Evolutionary conservation across 2,329 filamentous ascomycete genomes (phyloP), one percentile per base, ranked within the genome.

Genomic region (Fusarium bactridioides): DNA sequence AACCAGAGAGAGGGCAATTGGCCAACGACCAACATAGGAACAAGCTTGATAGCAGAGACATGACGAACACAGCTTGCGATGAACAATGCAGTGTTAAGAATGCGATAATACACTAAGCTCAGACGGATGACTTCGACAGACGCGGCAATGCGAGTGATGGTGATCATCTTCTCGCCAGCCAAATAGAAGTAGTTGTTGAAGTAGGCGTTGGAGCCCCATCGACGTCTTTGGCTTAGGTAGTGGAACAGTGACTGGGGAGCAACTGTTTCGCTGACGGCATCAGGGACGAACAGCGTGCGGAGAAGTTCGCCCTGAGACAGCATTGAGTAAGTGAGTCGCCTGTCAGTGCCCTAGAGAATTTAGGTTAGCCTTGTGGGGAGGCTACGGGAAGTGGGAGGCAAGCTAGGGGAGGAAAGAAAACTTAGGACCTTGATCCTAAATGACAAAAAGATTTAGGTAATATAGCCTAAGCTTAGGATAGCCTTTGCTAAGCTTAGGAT

Each of bases 161-260:
- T 85, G 61, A 83, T 87, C 78, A 81, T 80, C 33, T 79, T 78
- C 44, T 79, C 75, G 19, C 79, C 79, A 10, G 68, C 72, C 3
- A 78, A 67, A 38, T 81, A 81, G 41, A 79, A 81, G 50, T 79
- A 81, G 45, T 81, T 81, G 76, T 81, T 81, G 65, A 80, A 81
- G 61, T 81, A 81, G 10, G 79, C 79, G 19, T 81, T 81, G 5
- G 77, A 79, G 6, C 79, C 79, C 79, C 79, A 81, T 12, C 79
- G 72, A 10, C 79, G 77, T 4, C 79, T 70, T 64, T 81, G 79
- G 48, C 74, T 78, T 31, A 81, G 76, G 43, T 81, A 81, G 65
- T 81, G 79, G 33, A 75, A 70, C n/a, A 81, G 56, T 2, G 76
- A 79, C 31, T 81, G 79, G 4, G 79, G 79, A 2, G 79, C 79